Evolutionary conservation across 2,329 filamentous ascomycete species (phyloP).

Genomic region (Periconia digitata): DNA sequence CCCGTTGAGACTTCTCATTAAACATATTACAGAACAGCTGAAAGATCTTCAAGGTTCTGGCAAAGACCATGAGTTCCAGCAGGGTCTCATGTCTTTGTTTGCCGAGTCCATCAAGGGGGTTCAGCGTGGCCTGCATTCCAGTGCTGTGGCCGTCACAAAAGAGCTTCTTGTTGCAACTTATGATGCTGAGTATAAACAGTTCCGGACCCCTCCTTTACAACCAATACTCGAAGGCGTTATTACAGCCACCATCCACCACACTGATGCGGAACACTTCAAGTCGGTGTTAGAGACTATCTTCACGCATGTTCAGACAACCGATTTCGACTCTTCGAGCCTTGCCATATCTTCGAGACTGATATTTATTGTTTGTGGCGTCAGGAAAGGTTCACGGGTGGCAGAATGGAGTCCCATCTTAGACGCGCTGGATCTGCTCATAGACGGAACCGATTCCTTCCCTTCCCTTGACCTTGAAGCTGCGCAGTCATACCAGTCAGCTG

Average conservation of each 20-base stretch:
- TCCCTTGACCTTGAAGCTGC: slow-evolving; percentile 14
- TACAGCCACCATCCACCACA: slow-evolving; percentile 81
- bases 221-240: slow-evolving; percentile 75
- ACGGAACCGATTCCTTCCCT: slow-evolving; percentile 41
- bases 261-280: slow-evolving; percentile 71
- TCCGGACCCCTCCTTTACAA: slow-evolving; percentile 53
- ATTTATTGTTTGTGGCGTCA: slow-evolving; percentile 72
- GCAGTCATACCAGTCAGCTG: slow-evolving; percentile 47
- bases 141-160: slow-evolving; percentile 55
- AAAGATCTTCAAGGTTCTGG: slow-evolving; percentile 55
- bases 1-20: slow-evolving; percentile 70
- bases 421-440: slow-evolving; percentile 32
- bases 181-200: slow-evolving; percentile 24
- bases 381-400: slow-evolving; percentile 73
- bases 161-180: slow-evolving; percentile 49
- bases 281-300: slow-evolving; percentile 65
- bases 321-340: slow-evolving; percentile 44
- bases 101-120: slow-evolving; percentile 74
- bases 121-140: slow-evolving; percentile 60
- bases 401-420: slow-evolving; percentile 71
- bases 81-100: slow-evolving; percentile 90
- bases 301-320: slow-evolving; percentile 38
- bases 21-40: slow-evolving; percentile 72
- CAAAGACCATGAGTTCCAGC: slow-evolving; percentile 70
- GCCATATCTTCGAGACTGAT: slow-evolving; percentile 54